Conservation (phyloP, 2,329 filamentous ascomycete genomes). For the Apiospora kogelbergensis region DNA sequence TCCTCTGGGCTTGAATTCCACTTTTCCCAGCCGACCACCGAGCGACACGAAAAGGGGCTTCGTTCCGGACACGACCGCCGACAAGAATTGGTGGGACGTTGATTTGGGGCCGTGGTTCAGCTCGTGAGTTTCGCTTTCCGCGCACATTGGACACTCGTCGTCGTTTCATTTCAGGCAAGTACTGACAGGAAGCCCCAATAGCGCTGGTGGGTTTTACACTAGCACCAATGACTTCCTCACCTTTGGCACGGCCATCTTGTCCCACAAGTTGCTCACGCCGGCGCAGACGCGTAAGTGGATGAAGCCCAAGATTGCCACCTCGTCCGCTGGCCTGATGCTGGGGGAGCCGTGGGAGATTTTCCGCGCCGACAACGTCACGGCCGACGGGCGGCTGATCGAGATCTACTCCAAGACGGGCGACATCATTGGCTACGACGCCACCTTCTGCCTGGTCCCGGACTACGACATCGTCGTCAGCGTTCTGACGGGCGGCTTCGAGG, state of each 20-base stretch:
- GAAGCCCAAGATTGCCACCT: conserved; percentile 38
- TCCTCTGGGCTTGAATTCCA: conserved; percentile 20
- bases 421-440: conserved; percentile 27
- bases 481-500: conserved; percentile 27
- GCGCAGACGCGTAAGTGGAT: conserved; percentile 42
- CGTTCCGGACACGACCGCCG: conserved; percentile 24
- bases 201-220: conserved; percentile 44
- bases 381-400: conserved; percentile 27
- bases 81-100: background rate
- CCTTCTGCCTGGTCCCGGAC: conserved; percentile 28
- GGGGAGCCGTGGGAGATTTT: conserved; percentile 47
- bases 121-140: conserved; percentile 33
- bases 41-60: conserved; percentile 18
- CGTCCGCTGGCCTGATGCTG: conserved; percentile 36
- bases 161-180: background rate
- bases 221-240: conserved; percentile 40
- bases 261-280: conserved; percentile 34
- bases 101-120: background rate
- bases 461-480: conserved; percentile 27
- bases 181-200: conserved; percentile 13
- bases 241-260: conserved; percentile 44
- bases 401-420: conserved; percentile 30
- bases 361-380: conserved; percentile 27
- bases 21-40: background rate
- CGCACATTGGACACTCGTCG: too few relatives aligned